These are phyloP conservation scores for Paracoccidioides brasiliensis DNA, from an alignment of 2,329 filamentous ascomycete genomes.

Conservation along the genomic window DNA sequence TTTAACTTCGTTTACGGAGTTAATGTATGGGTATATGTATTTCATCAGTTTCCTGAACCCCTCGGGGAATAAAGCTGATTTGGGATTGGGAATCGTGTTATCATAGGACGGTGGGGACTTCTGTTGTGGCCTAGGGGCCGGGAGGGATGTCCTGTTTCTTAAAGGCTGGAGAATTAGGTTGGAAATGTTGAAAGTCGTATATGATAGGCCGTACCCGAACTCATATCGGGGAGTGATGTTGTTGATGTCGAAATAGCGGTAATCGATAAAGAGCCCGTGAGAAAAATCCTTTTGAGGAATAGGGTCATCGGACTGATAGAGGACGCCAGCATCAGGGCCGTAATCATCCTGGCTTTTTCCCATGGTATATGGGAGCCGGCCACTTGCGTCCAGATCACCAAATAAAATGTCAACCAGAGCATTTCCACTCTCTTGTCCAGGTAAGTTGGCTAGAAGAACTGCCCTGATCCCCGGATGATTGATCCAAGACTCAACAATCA, in stretches of 20 bases:
- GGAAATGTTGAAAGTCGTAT: conserved; percentile 57
- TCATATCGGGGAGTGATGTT: conserved; percentile 64
- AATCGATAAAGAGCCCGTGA: conserved; percentile 79
- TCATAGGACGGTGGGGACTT: conserved; percentile 44
- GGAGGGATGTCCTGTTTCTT: conserved; percentile 37
- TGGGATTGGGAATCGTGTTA: conserved; percentile 40
- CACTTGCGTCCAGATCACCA: conserved; percentile 33
- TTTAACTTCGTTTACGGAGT: conserved; percentile 36
- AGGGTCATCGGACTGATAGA: conserved; percentile 55
- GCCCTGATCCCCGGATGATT: conserved; percentile 52
- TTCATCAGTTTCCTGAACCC: conserved; percentile 50
- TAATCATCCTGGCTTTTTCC: conserved; percentile 43
- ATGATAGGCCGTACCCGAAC: conserved; percentile 77
- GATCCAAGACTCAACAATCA: conserved; percentile 48
- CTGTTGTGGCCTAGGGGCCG: conserved; percentile 31
- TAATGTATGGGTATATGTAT: conserved; percentile 62
- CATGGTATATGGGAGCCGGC: conserved; percentile 51
- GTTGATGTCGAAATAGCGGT: conserved; percentile 73
- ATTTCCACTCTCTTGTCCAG: conserved; percentile 42
- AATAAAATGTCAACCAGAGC: conserved; percentile 35
- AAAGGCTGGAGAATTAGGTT: conserved; percentile 37
- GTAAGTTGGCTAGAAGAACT: conserved; percentile 50
- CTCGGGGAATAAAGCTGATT: conserved; percentile 48
- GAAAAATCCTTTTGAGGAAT: conserved; percentile 70
- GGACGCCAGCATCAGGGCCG: conserved; percentile 54